Evolutionary conservation across 345 rosid species (phyloP).

Genomic region (Alliaria petiolata): DNA sequence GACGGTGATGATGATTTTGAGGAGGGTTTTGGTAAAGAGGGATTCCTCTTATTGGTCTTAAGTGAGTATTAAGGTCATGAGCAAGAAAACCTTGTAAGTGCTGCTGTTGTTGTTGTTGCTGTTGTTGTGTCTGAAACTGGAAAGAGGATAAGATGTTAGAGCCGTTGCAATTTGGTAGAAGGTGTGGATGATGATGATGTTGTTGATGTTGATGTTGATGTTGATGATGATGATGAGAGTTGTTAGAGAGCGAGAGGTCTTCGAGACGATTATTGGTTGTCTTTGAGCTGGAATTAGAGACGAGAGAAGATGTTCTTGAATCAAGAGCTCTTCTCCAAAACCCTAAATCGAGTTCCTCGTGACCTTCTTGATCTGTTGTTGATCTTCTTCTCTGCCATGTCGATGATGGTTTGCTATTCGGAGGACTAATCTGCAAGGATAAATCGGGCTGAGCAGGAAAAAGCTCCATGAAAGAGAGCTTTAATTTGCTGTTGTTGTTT

Average conservation of each 20-base stretch:
- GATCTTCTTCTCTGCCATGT: slow-evolving; percentile 41
- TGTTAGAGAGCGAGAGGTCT: slow-evolving; percentile 68
- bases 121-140: slow-evolving; percentile 28
- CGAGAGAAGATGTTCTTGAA: slow-evolving; percentile 38
- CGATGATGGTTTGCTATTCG: slow-evolving; percentile 41
- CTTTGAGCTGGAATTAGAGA: slow-evolving; percentile 48
- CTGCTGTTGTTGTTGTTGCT: slow-evolving; percentile 36
- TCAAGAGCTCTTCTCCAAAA: slow-evolving; percentile 42
- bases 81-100: slow-evolving; percentile 37
- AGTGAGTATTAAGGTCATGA: slow-evolving; percentile 61
- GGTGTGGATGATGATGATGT: slow-evolving; percentile 14
- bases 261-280: slow-evolving; percentile 18
- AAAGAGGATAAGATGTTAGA: slow-evolving; percentile 37
- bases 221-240: slow-evolving; percentile 20
- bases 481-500: background rate
- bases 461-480: slow-evolving; percentile 31
- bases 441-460: slow-evolving; percentile 39
- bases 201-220: slow-evolving; percentile 3
- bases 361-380: slow-evolving; percentile 42
- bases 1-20: slow-evolving; percentile 26
- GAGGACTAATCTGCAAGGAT: slow-evolving; percentile 35
- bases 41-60: slow-evolving; percentile 95
- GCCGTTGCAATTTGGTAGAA: slow-evolving; percentile 29
- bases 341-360: slow-evolving; percentile 33
- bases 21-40: slow-evolving; percentile 88